Base-by-base conservation (phyloP, 2,329 filamentous ascomycete species). In the Chaetomiaceae sp. region DNA sequence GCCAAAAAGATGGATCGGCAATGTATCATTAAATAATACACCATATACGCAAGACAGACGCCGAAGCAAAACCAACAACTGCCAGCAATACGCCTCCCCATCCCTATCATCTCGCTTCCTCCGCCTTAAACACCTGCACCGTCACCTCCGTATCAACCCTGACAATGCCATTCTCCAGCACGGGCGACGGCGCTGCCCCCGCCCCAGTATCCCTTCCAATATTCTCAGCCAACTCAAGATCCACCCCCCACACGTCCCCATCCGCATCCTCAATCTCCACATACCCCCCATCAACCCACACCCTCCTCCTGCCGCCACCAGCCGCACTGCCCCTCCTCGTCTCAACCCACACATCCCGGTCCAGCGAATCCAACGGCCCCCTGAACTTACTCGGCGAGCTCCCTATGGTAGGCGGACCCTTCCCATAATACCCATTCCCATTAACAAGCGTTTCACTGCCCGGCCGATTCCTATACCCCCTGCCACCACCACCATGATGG, bases 391-490 rank as follows among this genome's bases (percentile, higher is more conserved):
- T 41, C 30, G 49, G 53, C 21, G 40, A 9, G 16, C 53, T 55
- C 20, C 53, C 53, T 27, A 55, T 53, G 2, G 53, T 55, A 3
- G 53, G 53, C 50, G 53, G 53, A 2, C 44, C 53, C 3, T n/a
- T n/a, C n/a, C n/a, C n/a, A n/a, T n/a, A n/a, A n/a, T n/a, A n/a
- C n/a, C 21, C 35, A 10, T 14, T 9, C 8, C 14, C 31, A 20
- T n/a, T 33, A 27, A 6, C 25, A 27, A 27, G 9, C 14, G 14
- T 33, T 33, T 33, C n/a, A n/a, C n/a, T n/a, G n/a, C n/a, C n/a
- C n/a, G n/a, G n/a, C n/a, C n/a, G n/a, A 3, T 27, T 35, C 17
- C 31, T 16, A 16, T 14, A 12, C 19, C 35, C 17, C 7, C 13
- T 14, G 14, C 17, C 16, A 17, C 19, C 20, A 12, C 33, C 16